Conservation (phyloP, 805 yeast genomes). For the Ogataea kodamae region DNA sequence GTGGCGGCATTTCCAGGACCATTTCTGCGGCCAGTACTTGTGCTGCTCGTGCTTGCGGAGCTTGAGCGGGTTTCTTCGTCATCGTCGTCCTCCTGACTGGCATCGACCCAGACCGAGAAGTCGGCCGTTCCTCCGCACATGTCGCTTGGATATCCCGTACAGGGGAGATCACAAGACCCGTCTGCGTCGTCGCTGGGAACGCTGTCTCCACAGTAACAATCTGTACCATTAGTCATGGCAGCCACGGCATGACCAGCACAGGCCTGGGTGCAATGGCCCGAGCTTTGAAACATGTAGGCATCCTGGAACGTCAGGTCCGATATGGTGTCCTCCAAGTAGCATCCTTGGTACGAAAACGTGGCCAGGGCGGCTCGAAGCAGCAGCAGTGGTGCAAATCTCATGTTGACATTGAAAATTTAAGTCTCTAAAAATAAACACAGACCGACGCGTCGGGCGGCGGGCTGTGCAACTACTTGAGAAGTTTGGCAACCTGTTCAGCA, state of each 20-base stretch:
- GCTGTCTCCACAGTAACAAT: conserved; percentile 65
- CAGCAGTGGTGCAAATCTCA: conserved; percentile 5
- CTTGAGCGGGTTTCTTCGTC: conserved; percentile 1
- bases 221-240: conserved; percentile 48
- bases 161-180: conserved; percentile 41
- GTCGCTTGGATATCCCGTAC: conserved; percentile 61
- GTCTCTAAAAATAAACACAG: conserved; percentile 6
- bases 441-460: conserved; percentile 10
- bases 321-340: conserved; percentile 29
- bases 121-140: conserved; percentile 58
- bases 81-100: conserved; percentile 9
- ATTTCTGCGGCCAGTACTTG: not conserved
- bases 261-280: conserved; percentile 51
- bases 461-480: conserved; percentile 13
- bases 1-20: not conserved
- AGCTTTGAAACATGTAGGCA: conserved; percentile 55
- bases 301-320: conserved; percentile 39
- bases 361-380: conserved; percentile 10
- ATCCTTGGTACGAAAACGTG: conserved; percentile 25
- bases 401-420: conserved; percentile 9
- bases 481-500: conserved; percentile 59
- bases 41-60: not conserved
- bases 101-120: conserved; percentile 44
- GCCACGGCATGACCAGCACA: conserved; percentile 49
- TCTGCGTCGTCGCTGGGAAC: conserved; percentile 31